Conservation (phyloP, 1,284 basidiomycete species). For the Cutaneotrichosporon dermatis region DNA sequence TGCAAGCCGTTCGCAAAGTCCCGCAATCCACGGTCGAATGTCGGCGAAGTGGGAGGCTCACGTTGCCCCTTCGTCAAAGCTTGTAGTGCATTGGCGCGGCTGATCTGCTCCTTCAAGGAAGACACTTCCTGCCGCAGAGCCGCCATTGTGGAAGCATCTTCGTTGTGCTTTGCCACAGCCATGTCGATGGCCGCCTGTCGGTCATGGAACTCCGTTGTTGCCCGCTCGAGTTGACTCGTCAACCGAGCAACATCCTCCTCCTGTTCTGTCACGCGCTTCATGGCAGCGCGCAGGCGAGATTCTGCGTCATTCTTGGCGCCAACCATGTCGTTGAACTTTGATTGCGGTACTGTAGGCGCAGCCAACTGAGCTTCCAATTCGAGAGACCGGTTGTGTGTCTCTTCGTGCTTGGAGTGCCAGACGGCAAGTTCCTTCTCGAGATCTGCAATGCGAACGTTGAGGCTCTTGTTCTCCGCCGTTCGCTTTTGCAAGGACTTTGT, state of each 20-base stretch:
- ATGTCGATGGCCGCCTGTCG: conserved; percentile 61
- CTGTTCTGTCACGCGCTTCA: conserved; percentile 69
- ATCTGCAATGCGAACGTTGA: conserved; percentile 67
- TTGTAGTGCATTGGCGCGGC: conserved; percentile 85
- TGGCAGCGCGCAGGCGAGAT: conserved; percentile 69
- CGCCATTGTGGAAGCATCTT: conserved; percentile 78
- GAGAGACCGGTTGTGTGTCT: conserved; percentile 71
- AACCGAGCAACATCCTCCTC: conserved; percentile 78
- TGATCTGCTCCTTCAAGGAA: conserved; percentile 87
- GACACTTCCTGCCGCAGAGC: conserved; percentile 89
- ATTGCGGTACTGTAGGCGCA: conserved; percentile 66
- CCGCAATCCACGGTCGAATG: conserved; percentile 46
- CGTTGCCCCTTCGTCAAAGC: conserved; percentile 61
- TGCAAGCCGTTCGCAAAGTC: conserved; percentile 65
- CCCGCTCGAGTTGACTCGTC: conserved; percentile 63
- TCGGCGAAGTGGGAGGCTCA: conserved; percentile 70
- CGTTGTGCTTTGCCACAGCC: conserved; percentile 57
- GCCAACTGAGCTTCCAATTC: conserved; percentile 69
- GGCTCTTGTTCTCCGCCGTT: conserved; percentile 84
- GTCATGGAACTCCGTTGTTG: conserved; percentile 63
- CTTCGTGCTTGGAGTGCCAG: conserved; percentile 84
- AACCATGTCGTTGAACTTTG: conserved; percentile 72
- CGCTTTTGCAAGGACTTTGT: conserved; percentile 93
- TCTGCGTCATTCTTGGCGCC: conserved; percentile 76
- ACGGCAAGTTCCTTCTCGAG: conserved; percentile 80